Evolutionary conservation across 768 basidiomycete genomes (phyloP).

Genomic region (Kwoniella pini): DNA sequence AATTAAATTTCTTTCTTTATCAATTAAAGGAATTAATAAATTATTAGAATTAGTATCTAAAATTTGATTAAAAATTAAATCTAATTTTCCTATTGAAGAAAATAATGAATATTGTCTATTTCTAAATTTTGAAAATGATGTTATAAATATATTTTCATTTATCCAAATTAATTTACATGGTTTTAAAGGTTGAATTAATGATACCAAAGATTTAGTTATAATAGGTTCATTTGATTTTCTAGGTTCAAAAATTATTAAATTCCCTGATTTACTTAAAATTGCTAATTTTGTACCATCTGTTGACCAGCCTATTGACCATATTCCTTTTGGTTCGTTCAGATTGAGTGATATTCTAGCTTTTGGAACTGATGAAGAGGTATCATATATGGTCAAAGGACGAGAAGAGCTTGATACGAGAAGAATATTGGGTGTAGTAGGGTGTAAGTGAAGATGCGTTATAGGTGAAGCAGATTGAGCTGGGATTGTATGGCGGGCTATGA

Average conservation of each 20-base stretch:
- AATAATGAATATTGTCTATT: slow-evolving; percentile 52
- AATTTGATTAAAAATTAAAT: slow-evolving; percentile 31
- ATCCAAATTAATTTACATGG: slow-evolving; percentile 36
- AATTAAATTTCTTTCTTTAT: slow-evolving; percentile 49
- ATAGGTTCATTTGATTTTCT: slow-evolving; percentile 16
- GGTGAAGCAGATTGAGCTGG: slow-evolving; percentile 20
- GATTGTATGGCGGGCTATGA: slow-evolving; percentile 14
- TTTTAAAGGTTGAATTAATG: slow-evolving; percentile 37
- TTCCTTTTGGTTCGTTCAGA: slow-evolving; percentile 33
- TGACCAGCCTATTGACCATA: slow-evolving; percentile 39
- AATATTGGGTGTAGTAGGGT: slow-evolving; percentile 39
- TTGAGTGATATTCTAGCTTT: slow-evolving; percentile 19
- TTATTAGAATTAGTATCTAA: slow-evolving; percentile 54
- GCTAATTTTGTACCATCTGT: slow-evolving; percentile 32
- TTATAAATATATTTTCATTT: slow-evolving; percentile 34
- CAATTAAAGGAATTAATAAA: slow-evolving; percentile 47
- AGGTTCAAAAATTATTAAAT: slow-evolving; percentile 34
- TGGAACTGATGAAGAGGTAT: slow-evolving; percentile 20
- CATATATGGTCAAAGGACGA: slow-evolving; percentile 29
- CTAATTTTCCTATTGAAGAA: slow-evolving; percentile 13
- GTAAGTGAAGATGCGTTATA: slow-evolving; percentile 29
- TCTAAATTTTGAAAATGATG: slow-evolving; percentile 41
- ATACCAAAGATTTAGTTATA: slow-evolving; percentile 17
- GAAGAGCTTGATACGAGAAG: slow-evolving; percentile 30
- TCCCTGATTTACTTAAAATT: slow-evolving; percentile 31